Base-by-base conservation (phyloP, 441 rosid genomes). In the Biscutella laevigata region DNA sequence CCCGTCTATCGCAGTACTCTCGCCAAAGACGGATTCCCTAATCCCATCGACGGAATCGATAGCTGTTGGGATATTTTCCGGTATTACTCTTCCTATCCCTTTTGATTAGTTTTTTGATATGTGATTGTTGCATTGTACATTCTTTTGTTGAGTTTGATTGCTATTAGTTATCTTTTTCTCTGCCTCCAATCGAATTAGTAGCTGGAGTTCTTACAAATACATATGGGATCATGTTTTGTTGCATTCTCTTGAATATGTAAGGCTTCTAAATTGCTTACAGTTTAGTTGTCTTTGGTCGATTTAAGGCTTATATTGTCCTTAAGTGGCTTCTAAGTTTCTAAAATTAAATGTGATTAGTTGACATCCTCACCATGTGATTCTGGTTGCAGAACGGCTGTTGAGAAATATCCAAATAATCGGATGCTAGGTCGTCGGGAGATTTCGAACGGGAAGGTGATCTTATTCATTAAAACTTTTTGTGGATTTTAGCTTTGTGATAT, bases 51-150 rank as follows among this genome's bases (percentile, higher is more conserved):
- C 2, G 96, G 88, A 12, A 44, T 85, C 77, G 81, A 87, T 0
- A 74, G 83, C 61, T 91, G 98, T 72, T 91, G 95, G 98, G 96
- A 87, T 43, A 61, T 88, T 74, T 91, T 91, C 68, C 75, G n/a
- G n/a, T n/a, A n/a, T n/a, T n/a, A n/a, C n/a, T n/a, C n/a, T n/a
- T n/a, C n/a, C n/a, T n/a, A n/a, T n/a, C n/a, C n/a, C n/a, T n/a
- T n/a, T n/a, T n/a, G n/a, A n/a, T n/a, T n/a, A n/a, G n/a, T n/a
- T n/a, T n/a, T n/a, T 7, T 9, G 10, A 12, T 33, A 2, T 1
- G 3, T 51, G 34, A 11, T 51, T 4, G 7, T 21, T 13, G 47
- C 11, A 29, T 59, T 5, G n/a, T n/a, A n/a, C n/a, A n/a, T n/a
- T n/a, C n/a, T n/a, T n/a, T n/a, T n/a, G n/a, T n/a, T n/a, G n/a